Conservation (phyloP, 352 stramenopile species). For the Albugo candida region DNA sequence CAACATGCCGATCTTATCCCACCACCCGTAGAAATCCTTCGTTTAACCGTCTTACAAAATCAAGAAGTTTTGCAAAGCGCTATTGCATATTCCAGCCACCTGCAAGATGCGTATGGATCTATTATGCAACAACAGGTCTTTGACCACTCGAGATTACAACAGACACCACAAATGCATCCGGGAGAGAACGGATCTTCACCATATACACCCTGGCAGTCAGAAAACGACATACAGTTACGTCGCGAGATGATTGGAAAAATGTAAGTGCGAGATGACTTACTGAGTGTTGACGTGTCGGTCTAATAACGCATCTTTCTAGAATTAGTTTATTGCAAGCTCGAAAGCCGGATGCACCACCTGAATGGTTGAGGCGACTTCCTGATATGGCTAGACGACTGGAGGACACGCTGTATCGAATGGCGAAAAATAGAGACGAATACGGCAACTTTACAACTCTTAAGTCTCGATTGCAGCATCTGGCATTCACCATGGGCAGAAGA, state of each 20-base stretch:
- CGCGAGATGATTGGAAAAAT: constrained; percentile 86
- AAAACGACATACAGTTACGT: constrained; percentile 68
- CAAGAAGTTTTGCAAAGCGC: constrained; percentile 22
- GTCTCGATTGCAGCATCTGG: constrained; percentile 90
- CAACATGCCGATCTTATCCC: constrained; percentile 73
- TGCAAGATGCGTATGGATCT: constrained; percentile 18
- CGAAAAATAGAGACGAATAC: constrained; percentile 89
- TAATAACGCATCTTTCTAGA: too few species aligned
- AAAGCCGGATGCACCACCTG: constrained; percentile 90
- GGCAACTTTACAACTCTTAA: constrained; percentile 92
- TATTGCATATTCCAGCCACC: constrained; percentile 36
- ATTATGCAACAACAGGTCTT: constrained; percentile 19
- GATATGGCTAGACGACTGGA: constrained; percentile 97
- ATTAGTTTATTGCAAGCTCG: constrained; percentile 92
- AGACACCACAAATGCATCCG: neutral
- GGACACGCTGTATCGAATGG: constrained; percentile 90
- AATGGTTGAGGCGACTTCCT: constrained; percentile 94
- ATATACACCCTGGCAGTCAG: constrained; percentile 57
- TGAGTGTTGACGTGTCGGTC: too few species aligned
- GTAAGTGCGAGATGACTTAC: neutral
- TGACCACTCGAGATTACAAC: constrained; percentile 6
- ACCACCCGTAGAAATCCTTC: constrained; percentile 69
- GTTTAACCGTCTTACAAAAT: constrained; percentile 66
- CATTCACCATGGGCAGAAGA: constrained; percentile 74
- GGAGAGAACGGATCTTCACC: constrained; percentile 13